These are phyloP conservation scores for Smittium mucronatum DNA, from an alignment of 371 early-diverging fungal species.

Conservation along the genomic window DNA sequence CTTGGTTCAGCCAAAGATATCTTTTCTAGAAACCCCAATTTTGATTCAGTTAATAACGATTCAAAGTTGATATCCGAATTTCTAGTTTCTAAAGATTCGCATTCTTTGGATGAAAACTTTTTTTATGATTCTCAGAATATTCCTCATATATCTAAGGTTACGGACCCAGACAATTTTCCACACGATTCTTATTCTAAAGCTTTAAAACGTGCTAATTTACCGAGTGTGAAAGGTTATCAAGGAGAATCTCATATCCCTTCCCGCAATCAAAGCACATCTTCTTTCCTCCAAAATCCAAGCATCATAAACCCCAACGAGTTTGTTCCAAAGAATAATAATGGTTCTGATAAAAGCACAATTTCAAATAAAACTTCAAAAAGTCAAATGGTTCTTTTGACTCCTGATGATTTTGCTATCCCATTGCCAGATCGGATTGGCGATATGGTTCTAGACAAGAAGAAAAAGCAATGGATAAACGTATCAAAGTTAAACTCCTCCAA, in stretches of 20 bases:
- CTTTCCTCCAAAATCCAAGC: background rate
- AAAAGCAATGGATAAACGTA: conserved; percentile 30
- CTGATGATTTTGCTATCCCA: conserved; percentile 24
- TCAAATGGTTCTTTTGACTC: conserved; percentile 17
- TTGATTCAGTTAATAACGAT: background rate
- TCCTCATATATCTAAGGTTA: no score
- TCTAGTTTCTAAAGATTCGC: background rate
- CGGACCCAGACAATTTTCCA: no score
- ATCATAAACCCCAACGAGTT: background rate
- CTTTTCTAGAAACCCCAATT: background rate
- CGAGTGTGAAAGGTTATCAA: background rate
- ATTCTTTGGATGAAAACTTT: background rate
- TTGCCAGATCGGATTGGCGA: conserved; percentile 31
- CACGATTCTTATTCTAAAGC: background rate
- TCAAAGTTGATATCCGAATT: background rate
- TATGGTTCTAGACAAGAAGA: conserved; percentile 26
- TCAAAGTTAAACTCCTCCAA: conserved; percentile 10
- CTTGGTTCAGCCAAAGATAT: background rate
- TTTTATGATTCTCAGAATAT: background rate
- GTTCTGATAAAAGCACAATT: background rate
- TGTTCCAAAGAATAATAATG: background rate
- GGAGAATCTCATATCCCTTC: background rate
- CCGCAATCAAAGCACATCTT: background rate
- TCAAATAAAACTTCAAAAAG: background rate
- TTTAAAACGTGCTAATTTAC: background rate